A percentile compares a stretch with the other conserved stretches of the same genome.
These are phyloP conservation scores for Tetrapyrgos nigripes DNA, from an alignment of 1,284 basidiomycete species.

Conservation along the genomic window DNA sequence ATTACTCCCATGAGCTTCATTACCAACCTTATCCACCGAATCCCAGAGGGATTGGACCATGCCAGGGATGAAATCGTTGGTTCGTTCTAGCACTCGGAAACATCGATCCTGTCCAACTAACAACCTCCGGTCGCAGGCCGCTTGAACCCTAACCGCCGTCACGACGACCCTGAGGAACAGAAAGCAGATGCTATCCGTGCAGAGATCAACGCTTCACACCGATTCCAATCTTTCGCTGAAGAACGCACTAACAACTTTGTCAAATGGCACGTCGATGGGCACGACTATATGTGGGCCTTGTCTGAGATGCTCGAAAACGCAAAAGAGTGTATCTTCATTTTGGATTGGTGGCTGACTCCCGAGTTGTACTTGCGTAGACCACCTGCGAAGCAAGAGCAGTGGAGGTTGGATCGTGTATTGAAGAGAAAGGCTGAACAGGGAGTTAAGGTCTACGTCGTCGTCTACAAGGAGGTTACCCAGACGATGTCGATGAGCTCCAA, in stretches of 20 bases:
- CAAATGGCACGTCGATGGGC: conserved; percentile 93
- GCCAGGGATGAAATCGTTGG: conserved; percentile 10
- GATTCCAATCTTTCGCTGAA: conserved; percentile 85
- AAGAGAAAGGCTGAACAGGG: conserved; percentile 90
- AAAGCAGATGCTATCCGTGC: conserved; percentile 66
- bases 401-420: conserved; percentile 85
- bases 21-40: neutral
- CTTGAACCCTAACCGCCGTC: conserved; percentile 40
- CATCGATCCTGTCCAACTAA: too few species aligned
- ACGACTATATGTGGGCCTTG: conserved; percentile 94
- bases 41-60: conserved; percentile 7
- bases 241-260: conserved; percentile 75
- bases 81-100: neutral
- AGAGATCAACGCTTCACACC: conserved; percentile 80
- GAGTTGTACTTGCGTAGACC: conserved; percentile 93
- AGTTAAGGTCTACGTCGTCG: conserved; percentile 87
- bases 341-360: conserved; percentile 93
- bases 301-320: conserved; percentile 87
- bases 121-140: neutral
- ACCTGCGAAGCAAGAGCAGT: conserved; percentile 82
- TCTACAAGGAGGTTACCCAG: conserved; percentile 92
- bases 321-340: conserved; percentile 79
- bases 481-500: conserved; percentile 89
- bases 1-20: neutral
- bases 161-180: conserved; percentile 66